Percentiles rank a stretch among this genome's conserved stretches.
Evolutionary conservation across 345 rosid genomes (phyloP).

Genomic region (Hypericum perforatum): DNA sequence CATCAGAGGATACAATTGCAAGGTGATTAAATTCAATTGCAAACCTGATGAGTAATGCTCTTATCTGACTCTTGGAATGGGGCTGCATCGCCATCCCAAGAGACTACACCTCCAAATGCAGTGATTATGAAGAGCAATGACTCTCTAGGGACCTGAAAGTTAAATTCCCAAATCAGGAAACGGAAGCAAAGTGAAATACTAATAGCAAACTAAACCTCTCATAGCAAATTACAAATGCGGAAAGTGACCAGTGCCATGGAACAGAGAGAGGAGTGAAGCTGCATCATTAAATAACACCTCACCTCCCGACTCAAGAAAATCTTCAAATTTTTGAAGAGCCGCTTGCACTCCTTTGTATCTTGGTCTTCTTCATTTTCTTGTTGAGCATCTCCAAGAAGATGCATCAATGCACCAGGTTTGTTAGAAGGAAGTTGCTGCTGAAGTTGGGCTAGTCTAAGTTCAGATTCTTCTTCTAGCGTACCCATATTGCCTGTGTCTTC

Average conservation of each 20-base stretch:
- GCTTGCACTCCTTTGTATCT: slow-evolving; percentile 70
- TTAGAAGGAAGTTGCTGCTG: slow-evolving; percentile 89
- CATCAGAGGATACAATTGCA: no score
- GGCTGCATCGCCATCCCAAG: slow-evolving; percentile 97
- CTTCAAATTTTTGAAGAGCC: slow-evolving; percentile 59
- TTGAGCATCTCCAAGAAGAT: slow-evolving; percentile 52
- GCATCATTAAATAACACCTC: slow-evolving; percentile 16
- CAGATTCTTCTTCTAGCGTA: slow-evolving; percentile 43
- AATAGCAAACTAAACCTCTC: no score
- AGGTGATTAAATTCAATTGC: slow-evolving; percentile 8
- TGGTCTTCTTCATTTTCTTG: slow-evolving; percentile 79
- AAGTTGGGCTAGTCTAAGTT: slow-evolving; percentile 85
- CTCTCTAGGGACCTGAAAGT: slow-evolving; percentile 84
- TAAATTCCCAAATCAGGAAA: background rate
- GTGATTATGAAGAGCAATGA: slow-evolving; percentile 79
- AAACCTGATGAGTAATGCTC: slow-evolving; percentile 87
- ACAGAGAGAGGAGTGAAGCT: background rate
- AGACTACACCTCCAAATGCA: slow-evolving; percentile 87
- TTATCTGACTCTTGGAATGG: slow-evolving; percentile 70
- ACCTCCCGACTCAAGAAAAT: slow-evolving; percentile 97
- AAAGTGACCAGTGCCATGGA: background rate
- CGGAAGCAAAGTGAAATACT: no score
- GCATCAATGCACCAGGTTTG: slow-evolving; percentile 93
- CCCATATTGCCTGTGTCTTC: slow-evolving; percentile 28
- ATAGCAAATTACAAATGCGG: background rate